Evolutionary conservation across 2,329 filamentous ascomycete species (phyloP), one percentile per base, ranked within the genome.

Genomic region (Penicillium glabrum): DNA sequence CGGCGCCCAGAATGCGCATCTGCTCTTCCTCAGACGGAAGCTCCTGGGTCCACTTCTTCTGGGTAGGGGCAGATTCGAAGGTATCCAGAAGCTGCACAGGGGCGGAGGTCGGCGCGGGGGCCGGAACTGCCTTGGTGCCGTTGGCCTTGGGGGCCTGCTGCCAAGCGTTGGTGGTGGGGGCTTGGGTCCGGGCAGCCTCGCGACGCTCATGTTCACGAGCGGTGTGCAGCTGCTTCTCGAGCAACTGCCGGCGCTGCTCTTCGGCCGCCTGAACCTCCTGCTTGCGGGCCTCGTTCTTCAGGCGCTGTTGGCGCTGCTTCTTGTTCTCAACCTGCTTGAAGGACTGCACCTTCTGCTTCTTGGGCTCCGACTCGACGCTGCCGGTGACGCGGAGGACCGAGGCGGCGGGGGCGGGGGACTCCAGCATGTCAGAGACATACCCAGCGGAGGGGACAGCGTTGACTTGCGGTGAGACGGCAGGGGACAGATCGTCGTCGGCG

Each of bases 251-350:
- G 69, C 93, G 88, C 69, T 90, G 83, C 70, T 87, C 85, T 78
- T 97, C 93, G 1, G 89, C 86, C 66, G 90, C 89, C 70, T 93
- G 88, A 29, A 89, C 86, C 56, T 85, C 82, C 29, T 82, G 80
- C 81, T 91, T 95, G 68, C 87, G 86, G 56, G 86, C 88, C 77
- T 96, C 92, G 37, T 85, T 87, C 86, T 96, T 97, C 80, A 89
- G 86, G 65, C 88, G 86, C 79, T 96, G 95, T 80, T 97, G 93
- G 58, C 92, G 88, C 80, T 96, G 91, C 82, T 97, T 97, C 88
- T 97, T 97, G 21, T 89, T 89, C 81, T 96, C 90, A 19, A 83
- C 84, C 48, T 84, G 82, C 73, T 90, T 86, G 62, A 84, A 81
- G 41, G 82, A 79, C 78, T 87, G 85, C 51, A 70, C 59, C 63